Evolutionary conservation across 352 stramenopile species (phyloP).

Genomic region (Globisporangium sylvaticum): DNA sequence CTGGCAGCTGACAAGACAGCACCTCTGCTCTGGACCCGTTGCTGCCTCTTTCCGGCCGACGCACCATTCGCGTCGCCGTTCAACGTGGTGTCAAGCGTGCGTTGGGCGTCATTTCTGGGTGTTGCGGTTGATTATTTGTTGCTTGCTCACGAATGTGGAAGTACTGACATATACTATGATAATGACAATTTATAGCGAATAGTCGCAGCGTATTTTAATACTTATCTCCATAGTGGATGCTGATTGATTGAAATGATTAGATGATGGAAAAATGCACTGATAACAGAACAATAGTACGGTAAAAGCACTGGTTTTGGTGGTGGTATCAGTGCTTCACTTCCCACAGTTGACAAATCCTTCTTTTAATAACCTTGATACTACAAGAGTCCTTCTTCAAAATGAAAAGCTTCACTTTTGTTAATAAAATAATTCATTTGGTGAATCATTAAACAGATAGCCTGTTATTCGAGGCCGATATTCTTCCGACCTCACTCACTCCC

Average conservation of each 20-base stretch:
- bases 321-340: background rate
- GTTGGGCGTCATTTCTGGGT: background rate
- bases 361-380: background rate
- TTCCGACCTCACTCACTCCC: background rate
- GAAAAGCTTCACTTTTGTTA: too few relatives aligned
- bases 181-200: too few relatives aligned
- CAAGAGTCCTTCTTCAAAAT: background rate
- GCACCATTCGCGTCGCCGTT: background rate
- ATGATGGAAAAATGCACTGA: background rate
- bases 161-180: too few relatives aligned
- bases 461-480: background rate
- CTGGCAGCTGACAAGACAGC: background rate
- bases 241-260: too few relatives aligned
- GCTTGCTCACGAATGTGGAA: too few relatives aligned
- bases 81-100: background rate
- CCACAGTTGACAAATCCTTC: background rate
- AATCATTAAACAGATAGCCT: background rate
- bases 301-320: background rate
- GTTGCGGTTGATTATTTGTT: too few relatives aligned
- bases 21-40: background rate
- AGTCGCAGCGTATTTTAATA: too few relatives aligned
- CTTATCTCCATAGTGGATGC: too few relatives aligned
- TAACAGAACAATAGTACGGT: background rate
- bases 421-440: background rate
- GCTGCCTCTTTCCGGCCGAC: background rate